These are phyloP conservation scores for Apiospora aurea DNA, from an alignment of 2,329 filamentous ascomycete species.

Conservation along the genomic window DNA sequence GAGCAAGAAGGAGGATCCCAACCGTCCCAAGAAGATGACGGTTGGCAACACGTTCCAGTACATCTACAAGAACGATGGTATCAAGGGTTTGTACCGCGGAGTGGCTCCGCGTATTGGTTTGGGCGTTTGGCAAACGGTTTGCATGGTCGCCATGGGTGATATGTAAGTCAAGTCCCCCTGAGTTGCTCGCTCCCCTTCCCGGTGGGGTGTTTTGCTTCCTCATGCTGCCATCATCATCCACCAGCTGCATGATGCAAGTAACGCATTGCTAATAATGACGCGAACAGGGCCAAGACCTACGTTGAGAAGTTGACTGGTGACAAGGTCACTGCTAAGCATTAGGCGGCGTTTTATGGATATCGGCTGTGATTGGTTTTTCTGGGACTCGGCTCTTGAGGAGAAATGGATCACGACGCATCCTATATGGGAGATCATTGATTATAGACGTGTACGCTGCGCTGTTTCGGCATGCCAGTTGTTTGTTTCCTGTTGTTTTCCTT, in stretches of 20 bases:
- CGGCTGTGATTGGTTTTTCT: slow-evolving; percentile 15
- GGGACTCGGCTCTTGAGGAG: slow-evolving; percentile 8
- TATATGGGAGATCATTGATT: slow-evolving; percentile 3
- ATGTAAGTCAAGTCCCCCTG: slow-evolving; percentile 70
- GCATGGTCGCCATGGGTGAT: slow-evolving; percentile 99
- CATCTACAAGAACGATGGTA: slow-evolving; percentile 88
- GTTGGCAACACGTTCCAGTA: slow-evolving; percentile 86
- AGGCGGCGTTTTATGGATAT: slow-evolving; percentile 46
- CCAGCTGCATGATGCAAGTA: slow-evolving; percentile 25
- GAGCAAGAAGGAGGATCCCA: slow-evolving; percentile 97
- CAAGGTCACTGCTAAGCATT: slow-evolving; percentile 71
- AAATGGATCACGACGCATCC: slow-evolving; percentile 8
- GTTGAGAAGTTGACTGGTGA: slow-evolving; percentile 73
- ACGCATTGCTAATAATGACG: slow-evolving; percentile 36
- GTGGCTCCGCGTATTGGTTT: slow-evolving; percentile 93
- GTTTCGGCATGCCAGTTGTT: slow-evolving; percentile 12
- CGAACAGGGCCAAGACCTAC: slow-evolving; percentile 68
- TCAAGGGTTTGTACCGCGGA: slow-evolving; percentile 94
- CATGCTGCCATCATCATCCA: slow-evolving; percentile 9
- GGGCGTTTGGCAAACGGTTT: slow-evolving; percentile 98
- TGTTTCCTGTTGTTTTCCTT: slow-evolving; percentile 4
- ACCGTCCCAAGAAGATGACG: slow-evolving; percentile 98
- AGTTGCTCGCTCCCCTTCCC: slow-evolving; percentile 3
- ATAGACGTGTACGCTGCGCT: slow-evolving; percentile 14
- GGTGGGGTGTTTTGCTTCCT: not conserved